Base-by-base conservation (phyloP, 2,329 filamentous ascomycete species). In the Ascochyta clinopodiicola region DNA sequence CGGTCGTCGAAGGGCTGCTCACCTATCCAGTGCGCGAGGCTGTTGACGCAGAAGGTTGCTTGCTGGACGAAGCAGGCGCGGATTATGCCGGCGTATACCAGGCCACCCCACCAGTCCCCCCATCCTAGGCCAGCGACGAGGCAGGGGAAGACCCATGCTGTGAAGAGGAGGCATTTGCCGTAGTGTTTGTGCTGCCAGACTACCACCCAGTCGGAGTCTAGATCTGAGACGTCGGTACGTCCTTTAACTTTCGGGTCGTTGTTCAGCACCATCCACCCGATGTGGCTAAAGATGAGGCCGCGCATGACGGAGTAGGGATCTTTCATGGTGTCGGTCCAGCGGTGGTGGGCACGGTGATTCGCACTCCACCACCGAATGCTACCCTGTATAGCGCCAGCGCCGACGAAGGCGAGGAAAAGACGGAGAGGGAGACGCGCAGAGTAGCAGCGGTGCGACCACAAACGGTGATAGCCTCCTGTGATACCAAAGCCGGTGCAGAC, bases 401-500 rank as follows among this genome's bases (percentile, higher is more conserved):
- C 80, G 42, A 75, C 73, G 44, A 77, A 77, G 12, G 79, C 80
- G 15, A 82, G 71, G 63, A 79, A 79, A 17, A 81, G 63, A 59
- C 78, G 74, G 15, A 82, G 64, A 0, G 78, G 79, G 0, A 71
- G 60, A 3, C 66, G 64, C 4, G 78, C 80, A 21, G 76, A 77
- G 62, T 78, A 82, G 29, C 76, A 79, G 22, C 72, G 73, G 61
- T 82, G 80, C 17, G 71, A 69, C 91, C 91, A 96, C 24, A 95
- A 83, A 75, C 91, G 86, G 70, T 95, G 88, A 73, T 90, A 90
- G 36, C 72, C 72, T 9, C 70, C 72, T 17, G 73, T 74, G 44
- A 75, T 75, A 57, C 91, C 91, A 45, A 95, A 82, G 68, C 91
- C 83, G 35, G 90, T 91, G 80, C 88, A 87, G 80, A 90, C 92